Evolutionary conservation across 441 rosid genomes (phyloP), one percentile per base, ranked within the genome.

Genomic region (Dalechampia spathulata): DNA sequence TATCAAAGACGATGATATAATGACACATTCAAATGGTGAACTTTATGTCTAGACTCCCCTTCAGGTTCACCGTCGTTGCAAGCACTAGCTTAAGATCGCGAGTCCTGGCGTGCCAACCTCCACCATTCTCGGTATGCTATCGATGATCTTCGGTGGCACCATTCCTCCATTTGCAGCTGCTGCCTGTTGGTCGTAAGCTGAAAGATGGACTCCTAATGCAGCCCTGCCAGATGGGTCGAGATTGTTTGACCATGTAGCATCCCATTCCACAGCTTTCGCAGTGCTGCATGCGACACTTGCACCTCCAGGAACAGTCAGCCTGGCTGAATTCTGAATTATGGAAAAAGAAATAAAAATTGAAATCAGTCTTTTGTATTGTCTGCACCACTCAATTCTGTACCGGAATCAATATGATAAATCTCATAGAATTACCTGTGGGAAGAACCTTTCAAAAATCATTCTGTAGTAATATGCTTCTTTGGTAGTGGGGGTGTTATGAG

Each of bases 161-260:
- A 57, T 52, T 17, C 61, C 67, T 1, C 56, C 52, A 11, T 21
- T 48, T 17, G 70, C 72, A n/a, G 55, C 40, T 23, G 69, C 64
- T 27, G 23, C 64, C 21, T 71, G 71, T 12, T 49, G 12, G 0
- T 76, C 78, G 34, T 87, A 90, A 28, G 83, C 86, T 14, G 86
- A 81, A 51, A 81, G 73, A 62, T 87, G 97, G 41, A 90, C 94
- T 49, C 96, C 97, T 7, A 78, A 55, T 15, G 94, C 97, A 16
- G 96, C 97, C 72, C 96, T 61, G 47, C 96, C 96, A 0, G 96
- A 90, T 28, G 97, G 96, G 41, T 90, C 97, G 15, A 87, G 87
- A 61, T 90, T 87, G 26, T 71, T 75, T 9, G 87, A 77, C 96
- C 97, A 87, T 2, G 78, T 57, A 20, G 79, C 82, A 26, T 85